A percentile compares a stretch with the other conserved stretches of the same genome.
Conservation (phyloP, 2,329 filamentous ascomycete genomes). For the Diplodia intermedia region DNA sequence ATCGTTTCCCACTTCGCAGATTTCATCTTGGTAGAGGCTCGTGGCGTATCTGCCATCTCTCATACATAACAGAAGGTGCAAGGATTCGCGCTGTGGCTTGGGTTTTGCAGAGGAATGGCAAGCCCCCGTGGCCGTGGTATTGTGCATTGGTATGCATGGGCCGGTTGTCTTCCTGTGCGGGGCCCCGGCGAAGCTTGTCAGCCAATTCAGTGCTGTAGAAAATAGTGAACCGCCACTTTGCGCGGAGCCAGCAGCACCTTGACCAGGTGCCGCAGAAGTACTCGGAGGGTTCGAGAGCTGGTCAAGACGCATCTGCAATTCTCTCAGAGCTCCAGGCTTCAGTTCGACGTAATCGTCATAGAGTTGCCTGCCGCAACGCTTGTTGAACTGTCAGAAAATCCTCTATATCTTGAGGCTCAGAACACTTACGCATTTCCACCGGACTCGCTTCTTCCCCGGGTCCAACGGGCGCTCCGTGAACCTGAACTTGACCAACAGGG, state of each 20-base stretch:
- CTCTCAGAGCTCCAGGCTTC: constrained; percentile 32
- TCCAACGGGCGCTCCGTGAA: constrained; percentile 32
- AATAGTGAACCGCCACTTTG: no score
- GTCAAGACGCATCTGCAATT: constrained; percentile 21
- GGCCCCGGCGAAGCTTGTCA: no score
- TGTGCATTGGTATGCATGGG: not conserved
- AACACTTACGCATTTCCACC: constrained; percentile 39
- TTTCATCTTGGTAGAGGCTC: constrained; percentile 36
- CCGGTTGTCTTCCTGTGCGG: not conserved
- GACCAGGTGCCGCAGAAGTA: no score
- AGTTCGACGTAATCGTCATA: constrained; percentile 36
- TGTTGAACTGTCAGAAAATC: not conserved
- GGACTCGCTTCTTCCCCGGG: constrained; percentile 32
- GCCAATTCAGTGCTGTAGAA: no score
- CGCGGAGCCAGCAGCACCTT: no score
- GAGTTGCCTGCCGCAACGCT: constrained; percentile 35
- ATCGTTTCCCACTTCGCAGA: constrained; percentile 37
- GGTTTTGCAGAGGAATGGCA: not conserved
- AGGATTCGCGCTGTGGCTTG: constrained; percentile 13
- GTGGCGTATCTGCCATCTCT: constrained; percentile 34
- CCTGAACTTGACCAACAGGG: not conserved
- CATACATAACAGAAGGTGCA: constrained; percentile 39
- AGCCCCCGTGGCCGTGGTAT: not conserved
- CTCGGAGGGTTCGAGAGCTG: no score
- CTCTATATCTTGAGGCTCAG: not conserved